These are phyloP conservation scores for Mallotus repandus DNA, from an alignment of 441 rosid genomes.

Conservation along the genomic window DNA sequence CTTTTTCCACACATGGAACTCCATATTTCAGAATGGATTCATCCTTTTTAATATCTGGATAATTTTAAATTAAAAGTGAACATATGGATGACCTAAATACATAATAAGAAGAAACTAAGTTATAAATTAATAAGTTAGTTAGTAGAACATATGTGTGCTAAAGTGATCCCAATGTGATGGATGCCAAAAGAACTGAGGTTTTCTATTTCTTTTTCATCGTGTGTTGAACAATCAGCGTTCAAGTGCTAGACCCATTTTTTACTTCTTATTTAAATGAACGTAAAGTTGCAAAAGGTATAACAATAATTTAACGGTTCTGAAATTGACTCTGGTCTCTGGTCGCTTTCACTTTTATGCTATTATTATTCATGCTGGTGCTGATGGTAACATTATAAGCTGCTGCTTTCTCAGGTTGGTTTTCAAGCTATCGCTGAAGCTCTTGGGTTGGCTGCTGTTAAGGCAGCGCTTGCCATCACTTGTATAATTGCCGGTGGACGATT, in stretches of 20 bases:
- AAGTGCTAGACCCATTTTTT: too few species aligned
- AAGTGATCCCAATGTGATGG: neutral
- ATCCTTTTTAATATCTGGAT: neutral
- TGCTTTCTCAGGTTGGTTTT: conserved; percentile 77
- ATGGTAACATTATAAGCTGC: conserved; percentile 21
- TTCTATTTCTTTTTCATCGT: neutral
- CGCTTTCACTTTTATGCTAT: neutral
- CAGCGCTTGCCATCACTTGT: conserved; percentile 91
- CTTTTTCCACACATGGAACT: neutral
- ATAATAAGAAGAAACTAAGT: neutral
- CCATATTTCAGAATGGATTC: neutral
- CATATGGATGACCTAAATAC: neutral
- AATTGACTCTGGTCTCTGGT: too few species aligned
- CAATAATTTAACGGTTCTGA: too few species aligned
- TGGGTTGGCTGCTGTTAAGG: conserved; percentile 95
- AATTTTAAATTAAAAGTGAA: neutral
- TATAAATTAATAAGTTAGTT: neutral
- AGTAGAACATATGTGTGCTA: neutral
- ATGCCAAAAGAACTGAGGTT: neutral
- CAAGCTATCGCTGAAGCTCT: conserved; percentile 99
- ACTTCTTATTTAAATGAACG: too few species aligned
- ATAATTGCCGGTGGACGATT: conserved; percentile 98
- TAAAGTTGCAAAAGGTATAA: too few species aligned
- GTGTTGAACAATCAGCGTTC: too few species aligned
- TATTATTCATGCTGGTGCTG: conserved; percentile 16